These are phyloP conservation scores for Aspergillus panamensis DNA, from an alignment of 495 filamentous ascomycete species.

Conservation along the genomic window DNA sequence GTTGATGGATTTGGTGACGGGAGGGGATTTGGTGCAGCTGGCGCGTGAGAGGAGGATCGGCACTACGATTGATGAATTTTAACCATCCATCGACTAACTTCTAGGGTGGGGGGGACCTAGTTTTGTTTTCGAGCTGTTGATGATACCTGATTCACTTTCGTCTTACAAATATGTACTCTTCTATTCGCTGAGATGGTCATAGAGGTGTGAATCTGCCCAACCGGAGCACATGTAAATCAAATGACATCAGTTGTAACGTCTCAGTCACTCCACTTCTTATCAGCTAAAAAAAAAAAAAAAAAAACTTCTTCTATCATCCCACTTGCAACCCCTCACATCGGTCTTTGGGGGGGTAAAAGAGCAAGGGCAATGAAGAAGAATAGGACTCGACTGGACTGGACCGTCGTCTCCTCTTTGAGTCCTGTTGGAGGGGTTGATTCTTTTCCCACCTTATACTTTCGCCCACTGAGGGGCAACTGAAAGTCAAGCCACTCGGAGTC, in stretches of 20 bases:
- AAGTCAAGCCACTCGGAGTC: conserved; percentile 19
- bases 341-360: no score
- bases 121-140: background rate
- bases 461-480: conserved; percentile 15
- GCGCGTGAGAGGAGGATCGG: conserved; percentile 71
- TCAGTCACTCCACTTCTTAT: no score
- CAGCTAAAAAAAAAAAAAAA: no score
- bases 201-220: no score
- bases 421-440: background rate
- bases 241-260: no score
- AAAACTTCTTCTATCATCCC: background rate
- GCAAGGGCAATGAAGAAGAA: background rate
- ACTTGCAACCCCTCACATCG: background rate
- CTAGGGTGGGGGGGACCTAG: background rate
- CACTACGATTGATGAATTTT: conserved; percentile 60
- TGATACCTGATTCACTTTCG: background rate
- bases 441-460: background rate
- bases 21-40: conserved; percentile 68
- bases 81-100: background rate
- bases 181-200: no score
- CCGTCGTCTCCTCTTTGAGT: background rate
- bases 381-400: background rate
- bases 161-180: background rate
- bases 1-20: conserved; percentile 59
- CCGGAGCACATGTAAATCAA: no score